phyloP scores from a whole-genome alignment of 1,284 basidiomycete genomes.

The Ustilago curta region DNA sequence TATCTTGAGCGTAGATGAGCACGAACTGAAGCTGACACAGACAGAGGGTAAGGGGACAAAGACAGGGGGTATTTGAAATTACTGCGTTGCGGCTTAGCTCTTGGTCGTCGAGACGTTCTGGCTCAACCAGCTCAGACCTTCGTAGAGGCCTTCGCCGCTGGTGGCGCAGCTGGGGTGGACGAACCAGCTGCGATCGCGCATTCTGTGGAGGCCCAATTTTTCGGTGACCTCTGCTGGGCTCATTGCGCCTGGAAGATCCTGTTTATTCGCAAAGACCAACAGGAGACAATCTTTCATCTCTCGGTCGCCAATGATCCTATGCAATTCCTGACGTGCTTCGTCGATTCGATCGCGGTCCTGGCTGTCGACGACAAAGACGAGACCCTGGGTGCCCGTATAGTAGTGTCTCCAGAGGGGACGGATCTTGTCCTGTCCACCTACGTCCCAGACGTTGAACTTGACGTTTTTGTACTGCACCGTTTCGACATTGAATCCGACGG shows the following conservation, averaged over 20 bases:
- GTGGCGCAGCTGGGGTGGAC: constrained; percentile 79
- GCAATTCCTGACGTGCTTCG: constrained; percentile 94
- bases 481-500: constrained; percentile 77
- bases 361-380: constrained; percentile 78
- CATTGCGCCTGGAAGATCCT: constrained; percentile 98
- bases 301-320: constrained; percentile 93
- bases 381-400: constrained; percentile 77
- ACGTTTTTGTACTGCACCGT: constrained; percentile 71
- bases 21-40: too few species aligned
- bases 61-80: background rate
- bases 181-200: constrained; percentile 98
- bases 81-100: constrained; percentile 1
- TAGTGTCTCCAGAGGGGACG: constrained; percentile 88
- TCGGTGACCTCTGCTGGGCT: constrained; percentile 98
- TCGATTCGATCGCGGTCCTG: constrained; percentile 94
- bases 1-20: too few species aligned
- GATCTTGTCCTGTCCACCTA: constrained; percentile 72
- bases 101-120: constrained; percentile 56
- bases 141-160: constrained; percentile 65
- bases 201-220: constrained; percentile 91
- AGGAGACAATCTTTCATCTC: constrained; percentile 98
- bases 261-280: constrained; percentile 99
- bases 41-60: background rate
- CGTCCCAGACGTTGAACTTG: constrained; percentile 70
- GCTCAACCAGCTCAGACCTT: constrained; percentile 65